Percentiles rank a stretch among this genome's conserved stretches.
Evolutionary conservation across 2,329 filamentous ascomycete species (phyloP).

Genomic region (Xylaria sp.): DNA sequence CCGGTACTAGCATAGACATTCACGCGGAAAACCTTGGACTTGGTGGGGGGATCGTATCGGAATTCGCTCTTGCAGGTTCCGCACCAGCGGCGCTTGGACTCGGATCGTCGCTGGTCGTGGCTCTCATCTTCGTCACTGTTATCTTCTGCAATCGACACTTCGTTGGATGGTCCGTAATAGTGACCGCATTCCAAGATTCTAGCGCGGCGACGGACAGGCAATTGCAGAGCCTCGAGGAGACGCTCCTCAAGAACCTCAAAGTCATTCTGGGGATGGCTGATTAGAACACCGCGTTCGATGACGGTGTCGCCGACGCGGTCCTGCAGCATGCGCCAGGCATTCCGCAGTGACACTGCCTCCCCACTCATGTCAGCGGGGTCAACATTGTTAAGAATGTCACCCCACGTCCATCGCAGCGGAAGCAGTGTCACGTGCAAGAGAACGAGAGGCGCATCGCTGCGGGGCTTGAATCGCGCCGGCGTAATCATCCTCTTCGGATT

Average conservation of each 20-base stretch:
- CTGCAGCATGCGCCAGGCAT: constrained; percentile 62
- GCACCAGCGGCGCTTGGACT: constrained; percentile 49
- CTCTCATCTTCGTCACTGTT: constrained; percentile 45
- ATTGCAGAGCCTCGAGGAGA: constrained; percentile 66
- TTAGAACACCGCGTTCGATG: constrained; percentile 65
- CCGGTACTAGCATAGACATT: constrained; percentile 95
- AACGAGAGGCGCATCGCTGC: constrained; percentile 62
- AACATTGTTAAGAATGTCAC: constrained; percentile 44
- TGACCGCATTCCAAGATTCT: constrained; percentile 71
- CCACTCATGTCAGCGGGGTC: constrained; percentile 31
- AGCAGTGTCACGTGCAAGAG: constrained; percentile 73
- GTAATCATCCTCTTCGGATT: constrained; percentile 51
- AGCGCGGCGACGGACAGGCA: constrained; percentile 59
- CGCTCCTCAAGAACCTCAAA: constrained; percentile 76
- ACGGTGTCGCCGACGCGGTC: constrained; percentile 69
- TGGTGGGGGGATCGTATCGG: constrained; percentile 47
- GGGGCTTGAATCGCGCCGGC: constrained; percentile 51
- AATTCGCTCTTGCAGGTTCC: constrained; percentile 51
- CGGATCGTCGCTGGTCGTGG: constrained; percentile 31
- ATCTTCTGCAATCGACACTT: constrained; percentile 39
- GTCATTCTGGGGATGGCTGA: constrained; percentile 73
- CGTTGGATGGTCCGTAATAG: constrained; percentile 60
- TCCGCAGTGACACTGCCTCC: constrained; percentile 48
- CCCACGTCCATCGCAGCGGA: constrained; percentile 63
- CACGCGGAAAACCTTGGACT: constrained; percentile 62